These are phyloP conservation scores for Immersiporthe knoxdaviesiana DNA, from an alignment of 2,329 filamentous ascomycete genomes.

Conservation along the genomic window DNA sequence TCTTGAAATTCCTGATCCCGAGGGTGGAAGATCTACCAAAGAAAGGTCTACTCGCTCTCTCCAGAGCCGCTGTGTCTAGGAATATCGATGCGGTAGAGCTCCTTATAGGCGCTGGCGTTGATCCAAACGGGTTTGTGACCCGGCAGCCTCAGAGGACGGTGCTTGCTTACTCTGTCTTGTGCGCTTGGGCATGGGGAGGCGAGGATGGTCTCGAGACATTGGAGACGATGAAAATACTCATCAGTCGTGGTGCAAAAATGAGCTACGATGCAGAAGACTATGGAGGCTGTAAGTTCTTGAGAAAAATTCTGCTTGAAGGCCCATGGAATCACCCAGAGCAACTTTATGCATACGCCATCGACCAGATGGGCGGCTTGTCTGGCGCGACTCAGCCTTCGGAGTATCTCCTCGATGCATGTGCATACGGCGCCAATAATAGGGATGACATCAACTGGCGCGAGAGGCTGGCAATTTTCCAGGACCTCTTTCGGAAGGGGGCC, in stretches of 20 bases:
- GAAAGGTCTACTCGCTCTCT: background rate
- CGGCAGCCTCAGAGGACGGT: background rate
- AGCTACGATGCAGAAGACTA: background rate
- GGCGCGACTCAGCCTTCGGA: background rate
- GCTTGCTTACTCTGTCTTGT: background rate
- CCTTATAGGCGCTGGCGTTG: background rate
- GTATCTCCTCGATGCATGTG: background rate
- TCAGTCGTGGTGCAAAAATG: background rate
- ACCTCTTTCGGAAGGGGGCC: background rate
- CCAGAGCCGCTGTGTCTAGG: background rate
- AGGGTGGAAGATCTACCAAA: background rate
- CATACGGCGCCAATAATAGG: too few species aligned
- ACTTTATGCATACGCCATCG: background rate
- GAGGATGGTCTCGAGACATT: background rate
- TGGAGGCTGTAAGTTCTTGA: background rate
- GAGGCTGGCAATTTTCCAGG: background rate
- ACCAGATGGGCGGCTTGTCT: background rate
- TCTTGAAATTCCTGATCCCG: background rate
- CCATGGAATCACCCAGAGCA: background rate
- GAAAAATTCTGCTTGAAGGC: rapidly evolving
- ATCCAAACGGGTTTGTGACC: background rate
- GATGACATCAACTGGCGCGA: too few species aligned
- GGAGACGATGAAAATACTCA: background rate
- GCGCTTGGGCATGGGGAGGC: too few species aligned
- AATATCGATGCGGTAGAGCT: background rate